Evolutionary conservation across 2,329 filamentous ascomycete species (phyloP), one percentile per base, ranked within the genome.

Genomic region (Trichophyton simii): DNA sequence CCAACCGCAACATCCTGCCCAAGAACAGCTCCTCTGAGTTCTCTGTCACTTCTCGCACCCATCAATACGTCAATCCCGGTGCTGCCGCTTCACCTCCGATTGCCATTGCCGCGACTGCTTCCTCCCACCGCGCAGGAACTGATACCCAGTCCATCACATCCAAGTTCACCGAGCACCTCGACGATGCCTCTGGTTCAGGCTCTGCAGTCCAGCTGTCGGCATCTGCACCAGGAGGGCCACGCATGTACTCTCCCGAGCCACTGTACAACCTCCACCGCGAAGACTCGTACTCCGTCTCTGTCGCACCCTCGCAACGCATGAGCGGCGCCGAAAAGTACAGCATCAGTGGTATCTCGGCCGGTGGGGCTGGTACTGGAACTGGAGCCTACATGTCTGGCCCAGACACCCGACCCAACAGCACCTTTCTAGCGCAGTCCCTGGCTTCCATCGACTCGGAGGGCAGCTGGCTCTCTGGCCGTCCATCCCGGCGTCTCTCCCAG

Each of bases 381-480:
- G 34, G 34, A 13, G 34, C 70, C 22, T 67, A 66, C 13, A 59
- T 68, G 9, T 71, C 73, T 58, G 68, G 68, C 55, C 3, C 84
- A 79, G 18, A 85, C 80, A 66, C 80, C 76, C 41, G 72, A 59
- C 66, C 71, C 59, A 68, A 82, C 65, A 77, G 76, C 52, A 71
- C 75, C 20, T 74, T 76, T 38, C 66, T 91, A 70, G 89, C 91
- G 34, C 87, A 91, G 72, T 97, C 92, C 0, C 80, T 97, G 18
- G 94, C 91, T 1, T 96, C 91, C 0, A 89, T 97, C 63, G 94
- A 96, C 70, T 96, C 91, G 0, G 94, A 99, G 76, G 94, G 83
- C 3, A 96, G 91, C 0, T 99, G 94, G 94, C 84, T 99, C 52
- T 94, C 91, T 2, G 91, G 92, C 15, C 85, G 86, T 61, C 79